phyloP scores from a whole-genome alignment of 1,284 basidiomycete genomes.

The Afroboletus lepidellus region DNA sequence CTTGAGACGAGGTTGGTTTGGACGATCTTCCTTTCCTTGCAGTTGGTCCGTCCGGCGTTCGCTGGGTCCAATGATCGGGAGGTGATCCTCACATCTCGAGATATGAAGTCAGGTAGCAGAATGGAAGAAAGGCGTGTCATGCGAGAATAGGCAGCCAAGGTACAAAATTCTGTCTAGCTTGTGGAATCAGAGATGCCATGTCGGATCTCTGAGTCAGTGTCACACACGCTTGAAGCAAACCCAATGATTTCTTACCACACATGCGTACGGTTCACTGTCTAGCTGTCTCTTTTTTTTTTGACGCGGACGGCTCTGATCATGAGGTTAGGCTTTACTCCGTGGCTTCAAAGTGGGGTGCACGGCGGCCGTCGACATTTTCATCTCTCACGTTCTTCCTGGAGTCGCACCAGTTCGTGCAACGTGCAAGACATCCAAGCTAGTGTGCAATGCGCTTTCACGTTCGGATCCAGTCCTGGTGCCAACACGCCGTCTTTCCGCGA shows the following conservation, averaged over 20 bases:
- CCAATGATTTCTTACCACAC: not conserved
- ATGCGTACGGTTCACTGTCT: not conserved
- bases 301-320: not conserved
- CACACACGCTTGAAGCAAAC: not conserved
- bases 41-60: not conserved
- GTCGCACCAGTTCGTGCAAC: slow-evolving; percentile 12
- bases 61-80: slow-evolving; percentile 6
- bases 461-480: not conserved
- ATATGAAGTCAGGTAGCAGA: slow-evolving; percentile 9
- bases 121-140: slow-evolving; percentile 23
- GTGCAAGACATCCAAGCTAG: not conserved
- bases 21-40: slow-evolving; percentile 6
- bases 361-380: not conserved
- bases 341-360: not conserved
- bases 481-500: slow-evolving; percentile 12
- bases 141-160: not conserved
- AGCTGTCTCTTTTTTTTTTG: not conserved
- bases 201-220: slow-evolving; percentile 2
- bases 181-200: not conserved
- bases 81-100: slow-evolving; percentile 21
- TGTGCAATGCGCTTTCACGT: not conserved
- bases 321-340: not conserved
- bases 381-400: slow-evolving; percentile 2
- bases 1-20: slow-evolving; percentile 15
- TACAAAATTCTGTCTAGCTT: not conserved